Percentiles rank a stretch among this genome's conserved stretches.
phyloP scores from a whole-genome alignment of 2,329 filamentous ascomycete genomes.

The Lecanoromycetidae sp. region DNA sequence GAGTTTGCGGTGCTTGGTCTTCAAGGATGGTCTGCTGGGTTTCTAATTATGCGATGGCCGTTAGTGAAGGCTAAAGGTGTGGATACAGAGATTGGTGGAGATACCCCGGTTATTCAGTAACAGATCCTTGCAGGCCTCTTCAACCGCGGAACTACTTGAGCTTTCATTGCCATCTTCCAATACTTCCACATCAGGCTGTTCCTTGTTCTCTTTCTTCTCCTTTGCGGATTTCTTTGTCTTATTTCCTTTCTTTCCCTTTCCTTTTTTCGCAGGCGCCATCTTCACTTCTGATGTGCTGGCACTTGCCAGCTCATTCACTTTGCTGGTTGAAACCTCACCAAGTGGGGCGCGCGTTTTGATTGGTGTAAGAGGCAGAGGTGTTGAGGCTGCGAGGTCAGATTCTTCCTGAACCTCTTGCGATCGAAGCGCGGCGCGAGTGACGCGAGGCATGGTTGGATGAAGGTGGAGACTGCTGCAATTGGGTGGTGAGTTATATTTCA shows the following conservation, averaged over 20 bases:
- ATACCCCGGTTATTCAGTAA: constrained; percentile 6
- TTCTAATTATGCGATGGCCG: background rate
- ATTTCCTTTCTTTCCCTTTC: constrained; percentile 16
- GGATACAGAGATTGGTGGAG: background rate
- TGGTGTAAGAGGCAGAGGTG: constrained; percentile 12
- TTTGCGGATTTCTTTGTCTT: constrained; percentile 11
- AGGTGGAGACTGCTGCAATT: background rate
- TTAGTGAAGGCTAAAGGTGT: background rate
- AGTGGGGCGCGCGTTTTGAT: constrained; percentile 12
- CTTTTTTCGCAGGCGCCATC: constrained; percentile 8
- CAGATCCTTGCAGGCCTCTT: constrained; percentile 14
- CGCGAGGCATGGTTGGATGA: constrained; percentile 13
- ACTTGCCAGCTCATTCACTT: background rate
- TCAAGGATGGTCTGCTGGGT: background rate
- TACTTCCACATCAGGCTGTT: constrained; percentile 3
- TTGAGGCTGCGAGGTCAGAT: constrained; percentile 5
- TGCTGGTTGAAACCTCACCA: constrained; percentile 16
- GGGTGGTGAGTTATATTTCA: background rate
- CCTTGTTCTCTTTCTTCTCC: constrained; percentile 1
- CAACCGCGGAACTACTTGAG: constrained; percentile 13
- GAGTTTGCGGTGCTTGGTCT: constrained; percentile 2
- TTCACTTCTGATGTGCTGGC: constrained; percentile 1
- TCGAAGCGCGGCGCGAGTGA: constrained; percentile 19
- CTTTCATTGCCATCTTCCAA: constrained; percentile 16
- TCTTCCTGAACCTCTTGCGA: constrained; percentile 14